Conservation (phyloP, 2,329 filamentous ascomycete genomes). For the Phialophora verrucosa region DNA sequence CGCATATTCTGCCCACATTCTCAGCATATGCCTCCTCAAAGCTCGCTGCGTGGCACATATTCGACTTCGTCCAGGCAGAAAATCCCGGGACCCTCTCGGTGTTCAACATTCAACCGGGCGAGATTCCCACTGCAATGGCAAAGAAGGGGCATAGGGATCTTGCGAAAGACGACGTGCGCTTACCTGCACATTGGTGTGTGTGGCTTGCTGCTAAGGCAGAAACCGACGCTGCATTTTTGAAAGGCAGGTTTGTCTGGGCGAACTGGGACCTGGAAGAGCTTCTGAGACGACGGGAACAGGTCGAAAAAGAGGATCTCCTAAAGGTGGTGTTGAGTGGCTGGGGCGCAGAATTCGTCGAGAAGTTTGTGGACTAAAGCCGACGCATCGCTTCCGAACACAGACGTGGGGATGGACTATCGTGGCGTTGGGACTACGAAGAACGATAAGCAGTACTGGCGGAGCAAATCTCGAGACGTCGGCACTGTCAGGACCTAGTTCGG, state of each 20-base stretch:
- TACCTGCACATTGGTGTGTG: constrained; percentile 15
- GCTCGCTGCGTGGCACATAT: constrained; percentile 12
- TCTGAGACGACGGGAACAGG: constrained; percentile 47
- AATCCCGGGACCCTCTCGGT: neutral
- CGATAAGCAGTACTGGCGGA: no score
- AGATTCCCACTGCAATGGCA: constrained; percentile 14
- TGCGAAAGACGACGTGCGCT: constrained; percentile 8
- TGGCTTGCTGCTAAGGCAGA: constrained; percentile 14
- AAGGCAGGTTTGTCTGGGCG: constrained; percentile 14
- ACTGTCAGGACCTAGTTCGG: no score
- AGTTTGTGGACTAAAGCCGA: constrained; percentile 2
- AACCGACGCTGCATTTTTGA: constrained; percentile 15
- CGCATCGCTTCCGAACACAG: neutral
- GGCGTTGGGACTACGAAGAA: neutral
- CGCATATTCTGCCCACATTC: neutral
- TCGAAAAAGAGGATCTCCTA: constrained; percentile 13
- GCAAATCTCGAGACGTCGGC: no score
- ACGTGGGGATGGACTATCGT: no score
- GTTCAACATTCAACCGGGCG: constrained; percentile 22
- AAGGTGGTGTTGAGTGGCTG: constrained; percentile 15
- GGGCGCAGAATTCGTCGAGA: constrained; percentile 14
- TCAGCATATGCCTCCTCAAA: constrained; percentile 17
- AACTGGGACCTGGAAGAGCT: constrained; percentile 45
- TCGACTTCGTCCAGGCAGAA: constrained; percentile 15
- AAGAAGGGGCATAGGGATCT: constrained; percentile 12